phyloP scores from a whole-genome alignment of 257 asterid species.

The Handroanthus guayacan region DNA sequence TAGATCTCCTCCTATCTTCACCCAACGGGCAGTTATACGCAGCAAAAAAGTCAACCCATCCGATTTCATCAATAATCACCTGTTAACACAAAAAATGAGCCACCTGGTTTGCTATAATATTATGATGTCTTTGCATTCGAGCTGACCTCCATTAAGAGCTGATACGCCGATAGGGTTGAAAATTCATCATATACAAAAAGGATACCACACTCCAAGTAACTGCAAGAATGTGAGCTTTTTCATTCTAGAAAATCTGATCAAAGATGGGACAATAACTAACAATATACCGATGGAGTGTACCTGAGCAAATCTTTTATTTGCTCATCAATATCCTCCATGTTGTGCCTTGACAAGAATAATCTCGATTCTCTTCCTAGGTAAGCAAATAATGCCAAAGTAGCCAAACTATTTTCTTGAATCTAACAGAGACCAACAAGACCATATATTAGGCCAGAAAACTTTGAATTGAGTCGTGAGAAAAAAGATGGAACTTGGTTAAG shows the following conservation, averaged over 20 bases:
- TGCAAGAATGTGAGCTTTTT: conserved; percentile 41
- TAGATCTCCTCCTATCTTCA: conserved; percentile 62
- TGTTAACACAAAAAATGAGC: conserved; percentile 41
- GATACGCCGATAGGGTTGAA: conserved; percentile 65
- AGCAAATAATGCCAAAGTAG: conserved; percentile 73
- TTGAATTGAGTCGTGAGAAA: background rate
- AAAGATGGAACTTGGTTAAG: background rate
- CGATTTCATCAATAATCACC: conserved; percentile 78
- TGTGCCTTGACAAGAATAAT: conserved; percentile 62
- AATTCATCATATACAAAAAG: conserved; percentile 68
- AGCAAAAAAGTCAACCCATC: conserved; percentile 86
- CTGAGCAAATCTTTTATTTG: conserved; percentile 67
- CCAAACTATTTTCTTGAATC: conserved; percentile 68
- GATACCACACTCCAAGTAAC: conserved; percentile 81
- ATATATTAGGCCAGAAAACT: background rate
- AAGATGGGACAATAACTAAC: background rate
- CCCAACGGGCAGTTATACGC: conserved; percentile 41
- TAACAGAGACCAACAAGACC: conserved; percentile 40
- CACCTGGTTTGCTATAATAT: background rate
- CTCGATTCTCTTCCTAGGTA: conserved; percentile 86
- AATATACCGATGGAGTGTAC: conserved; percentile 39
- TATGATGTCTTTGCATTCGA: background rate
- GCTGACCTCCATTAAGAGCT: conserved; percentile 85
- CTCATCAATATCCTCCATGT: conserved; percentile 67
- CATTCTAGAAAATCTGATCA: conserved; percentile 15